Base-by-base conservation (phyloP, 768 basidiomycete genomes). In the Boletus reticulatus region DNA sequence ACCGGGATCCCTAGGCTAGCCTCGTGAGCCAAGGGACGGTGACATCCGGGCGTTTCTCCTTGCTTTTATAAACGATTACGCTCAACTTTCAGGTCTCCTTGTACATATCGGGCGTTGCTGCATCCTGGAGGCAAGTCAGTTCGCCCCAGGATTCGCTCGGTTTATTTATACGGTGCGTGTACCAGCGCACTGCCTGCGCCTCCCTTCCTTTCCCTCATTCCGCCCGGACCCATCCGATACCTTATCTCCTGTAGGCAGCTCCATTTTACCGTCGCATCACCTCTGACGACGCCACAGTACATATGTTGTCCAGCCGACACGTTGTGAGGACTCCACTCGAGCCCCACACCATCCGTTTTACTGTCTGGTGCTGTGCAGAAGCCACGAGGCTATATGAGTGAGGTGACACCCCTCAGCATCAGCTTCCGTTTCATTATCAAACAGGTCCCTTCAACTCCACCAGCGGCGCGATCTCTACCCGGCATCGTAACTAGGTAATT, bases 41-140 rank as follows among this genome's bases (percentile, higher is more conserved):
- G 39, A 52, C 29, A 37, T 41, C 41, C 50, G 57, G 43, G 14
- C 31, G 43, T 44, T 55, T 52, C 1, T 41, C 52, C 49, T 59
- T 61, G 70, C 68, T 61, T 69, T 71, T 71, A 71, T 69, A 67
- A 65, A 71, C 63, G 45, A 55, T 52, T 32, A 43, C 53, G 41
- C 43, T 48, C 60, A 43, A 51, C 57, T 66, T 72, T 66, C 57
- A 34, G 49, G 17, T 47, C 44, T 39, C 27, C 45, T 52, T 64
- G 65, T 61, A 72, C 57, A 67, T 73, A 71, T 71, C 63, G 69
- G 69, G 67, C 1, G 20, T 57, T 0, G 43, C 47, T 56, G 52
- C 44, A 50, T 57, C 65, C 38, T 5, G 41, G 60, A 37, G 42
- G 43, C 56, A 17, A 31, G 46, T 57, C 59, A 52, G 54, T 57